Percentiles rank a stretch among this genome's conserved stretches.
phyloP scores from a whole-genome alignment of 441 rosid genomes.

The Adansonia grandidieri region DNA sequence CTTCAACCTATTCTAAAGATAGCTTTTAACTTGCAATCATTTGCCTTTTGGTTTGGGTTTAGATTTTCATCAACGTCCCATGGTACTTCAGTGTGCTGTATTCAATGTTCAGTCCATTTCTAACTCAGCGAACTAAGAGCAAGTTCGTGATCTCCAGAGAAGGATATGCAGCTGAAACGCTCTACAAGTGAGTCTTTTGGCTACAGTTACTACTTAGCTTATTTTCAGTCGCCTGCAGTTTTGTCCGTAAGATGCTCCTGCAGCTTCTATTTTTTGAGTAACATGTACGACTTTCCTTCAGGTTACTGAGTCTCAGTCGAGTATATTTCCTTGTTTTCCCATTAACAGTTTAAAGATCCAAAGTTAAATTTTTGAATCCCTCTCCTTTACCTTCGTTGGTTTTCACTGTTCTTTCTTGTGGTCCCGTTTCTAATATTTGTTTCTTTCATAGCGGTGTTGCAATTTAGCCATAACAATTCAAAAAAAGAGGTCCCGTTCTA shows the following conservation, averaged over 20 bases:
- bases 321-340: background rate
- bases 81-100: slow-evolving; percentile 90
- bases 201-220: background rate
- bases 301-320: background rate
- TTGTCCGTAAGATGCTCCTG: background rate
- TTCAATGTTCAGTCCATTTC: slow-evolving; percentile 86
- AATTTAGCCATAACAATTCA: background rate
- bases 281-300: no score
- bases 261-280: no score
- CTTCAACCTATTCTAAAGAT: background rate
- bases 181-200: slow-evolving; percentile 65
- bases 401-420: background rate
- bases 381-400: background rate
- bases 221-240: background rate
- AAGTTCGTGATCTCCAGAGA: slow-evolving; percentile 90
- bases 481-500: background rate
- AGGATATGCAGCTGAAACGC: slow-evolving; percentile 88
- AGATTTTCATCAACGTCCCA: slow-evolving; percentile 97
- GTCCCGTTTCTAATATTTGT: background rate
- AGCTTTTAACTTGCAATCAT: background rate
- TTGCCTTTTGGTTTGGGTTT: slow-evolving; percentile 11
- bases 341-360: background rate
- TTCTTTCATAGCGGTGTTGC: background rate
- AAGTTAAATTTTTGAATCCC: no score
- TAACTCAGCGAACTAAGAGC: slow-evolving; percentile 96